Percentiles rank a stretch among this genome's conserved stretches.
Conservation (phyloP, 768 basidiomycete genomes). For the Calocera viscosa region DNA sequence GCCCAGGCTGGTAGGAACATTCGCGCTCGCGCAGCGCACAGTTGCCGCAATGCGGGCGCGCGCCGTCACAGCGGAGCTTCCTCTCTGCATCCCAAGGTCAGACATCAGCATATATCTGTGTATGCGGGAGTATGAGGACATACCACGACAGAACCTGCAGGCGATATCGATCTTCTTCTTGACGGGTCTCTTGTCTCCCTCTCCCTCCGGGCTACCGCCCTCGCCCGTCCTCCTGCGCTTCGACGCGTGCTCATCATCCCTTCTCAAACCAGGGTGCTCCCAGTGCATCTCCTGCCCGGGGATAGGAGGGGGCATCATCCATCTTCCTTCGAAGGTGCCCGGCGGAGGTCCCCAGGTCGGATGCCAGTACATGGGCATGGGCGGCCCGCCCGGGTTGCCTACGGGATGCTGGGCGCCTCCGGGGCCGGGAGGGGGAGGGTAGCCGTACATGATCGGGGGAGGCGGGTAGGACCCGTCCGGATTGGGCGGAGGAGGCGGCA, state of each 20-base stretch:
- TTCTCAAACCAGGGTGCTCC: no score
- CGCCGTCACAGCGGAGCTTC: not conserved
- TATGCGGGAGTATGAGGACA: not conserved
- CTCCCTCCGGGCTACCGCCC: not conserved
- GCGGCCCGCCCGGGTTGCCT: not conserved
- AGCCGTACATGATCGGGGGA: not conserved
- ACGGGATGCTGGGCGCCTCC: not conserved
- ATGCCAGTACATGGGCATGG: not conserved
- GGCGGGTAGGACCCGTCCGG: not conserved
- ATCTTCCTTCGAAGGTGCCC: not conserved
- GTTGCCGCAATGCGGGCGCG: not conserved
- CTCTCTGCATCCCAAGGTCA: not conserved
- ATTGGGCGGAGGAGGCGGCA: not conserved
- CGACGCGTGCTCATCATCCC: not conserved
- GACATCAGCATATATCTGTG: not conserved
- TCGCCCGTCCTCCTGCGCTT: not conserved
- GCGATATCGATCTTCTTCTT: constrained; percentile 5
- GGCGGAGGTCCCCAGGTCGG: not conserved
- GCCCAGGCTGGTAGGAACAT: not conserved
- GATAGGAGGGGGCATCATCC: not conserved
- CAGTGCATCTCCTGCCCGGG: no score
- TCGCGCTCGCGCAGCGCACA: not conserved
- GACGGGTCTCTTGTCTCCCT: not conserved
- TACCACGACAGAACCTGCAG: not conserved
- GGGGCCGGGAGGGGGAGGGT: not conserved